A percentile compares a stretch with the other conserved stretches of the same genome.
These are phyloP conservation scores for Bonia amplexicaulis DNA, from an alignment of 176 grass and related monocot genomes.

Conservation along the genomic window DNA sequence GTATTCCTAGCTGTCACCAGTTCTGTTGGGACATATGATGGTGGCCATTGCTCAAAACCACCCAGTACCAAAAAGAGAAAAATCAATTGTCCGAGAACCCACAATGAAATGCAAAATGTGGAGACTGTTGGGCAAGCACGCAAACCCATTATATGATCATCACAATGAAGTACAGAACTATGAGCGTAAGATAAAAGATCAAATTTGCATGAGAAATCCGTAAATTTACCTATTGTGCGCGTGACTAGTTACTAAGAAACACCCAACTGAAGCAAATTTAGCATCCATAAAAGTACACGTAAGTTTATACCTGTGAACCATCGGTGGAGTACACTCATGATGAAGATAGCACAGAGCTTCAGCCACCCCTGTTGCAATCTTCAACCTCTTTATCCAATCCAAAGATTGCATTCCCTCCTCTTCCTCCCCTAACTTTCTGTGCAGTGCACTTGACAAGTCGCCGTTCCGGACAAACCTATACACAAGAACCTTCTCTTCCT, in stretches of 20 bases:
- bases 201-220: not conserved
- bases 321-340: constrained; percentile 79
- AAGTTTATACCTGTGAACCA: constrained; percentile 86
- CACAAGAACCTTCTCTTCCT: constrained; percentile 78
- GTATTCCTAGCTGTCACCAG: constrained; percentile 17
- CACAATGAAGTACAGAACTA: not conserved
- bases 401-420: constrained; percentile 83
- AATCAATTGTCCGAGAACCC: constrained; percentile 14
- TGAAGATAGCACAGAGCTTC: constrained; percentile 94
- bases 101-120: constrained; percentile 13
- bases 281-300: constrained; percentile 1
- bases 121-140: not conserved
- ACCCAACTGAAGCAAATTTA: constrained; percentile 6
- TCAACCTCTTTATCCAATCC: constrained; percentile 99
- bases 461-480: constrained; percentile 83
- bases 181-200: not conserved
- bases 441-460: constrained; percentile 62
- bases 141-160: constrained; percentile 2
- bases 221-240: not conserved
- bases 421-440: constrained; percentile 65
- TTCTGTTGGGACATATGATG: not conserved
- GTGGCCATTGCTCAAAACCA: not conserved
- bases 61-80: not conserved
- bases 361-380: constrained; percentile 91
- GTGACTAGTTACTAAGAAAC: not conserved